Evolutionary conservation across 768 basidiomycete species (phyloP), one percentile per base, ranked within the genome.

Genomic region (Coprinellus micaceus): DNA sequence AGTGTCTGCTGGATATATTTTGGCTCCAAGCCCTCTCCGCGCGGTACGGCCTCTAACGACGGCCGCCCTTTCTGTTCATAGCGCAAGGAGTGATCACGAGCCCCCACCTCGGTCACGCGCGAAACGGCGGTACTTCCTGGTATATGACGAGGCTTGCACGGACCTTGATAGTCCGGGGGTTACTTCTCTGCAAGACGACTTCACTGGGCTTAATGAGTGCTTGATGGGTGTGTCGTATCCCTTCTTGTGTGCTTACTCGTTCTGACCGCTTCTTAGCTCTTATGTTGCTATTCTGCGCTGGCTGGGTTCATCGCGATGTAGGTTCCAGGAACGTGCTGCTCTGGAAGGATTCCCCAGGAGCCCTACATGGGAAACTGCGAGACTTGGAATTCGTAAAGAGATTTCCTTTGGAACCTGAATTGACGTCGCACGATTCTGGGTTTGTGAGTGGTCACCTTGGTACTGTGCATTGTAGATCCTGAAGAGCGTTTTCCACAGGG

Each of bases 271-370:
- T n/a, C 6, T n/a, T 29, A 60, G 51, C 55, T 3, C 39, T 60
- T 2, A 19, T 43, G 40, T 7, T 60, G 0, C 22, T 60, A 51
- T 41, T 24, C 22, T 41, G 52, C 11, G 52, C 52, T 13, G 22
- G 29, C 21, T 57, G 52, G 52, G 47, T 51, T 10, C 56, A 60
- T n/a, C 4, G 55, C 6, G 55, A 60, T 37, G 37, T 60, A 6
- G 49, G 59, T 25, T 12, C 43, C 6, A 37, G 52, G 1, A 60
- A 57, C 22, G 44, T 60, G 19, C 26, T 53, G 2, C 29, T 52
- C 10, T 17, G 26, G 26, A 21, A 41, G n/a, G 30, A 48, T 11
- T 10, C 17, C 3, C 19, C 2, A 0, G 36, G 33, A 5, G 9
- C n/a, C 17, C 12, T 39, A 13, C 17, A 22, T 15, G 49, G 40